A percentile compares a stretch with the other conserved stretches of the same genome.
Evolutionary conservation across 306 rosid species (phyloP).

Genomic region (Vigna reflexopilosa): DNA sequence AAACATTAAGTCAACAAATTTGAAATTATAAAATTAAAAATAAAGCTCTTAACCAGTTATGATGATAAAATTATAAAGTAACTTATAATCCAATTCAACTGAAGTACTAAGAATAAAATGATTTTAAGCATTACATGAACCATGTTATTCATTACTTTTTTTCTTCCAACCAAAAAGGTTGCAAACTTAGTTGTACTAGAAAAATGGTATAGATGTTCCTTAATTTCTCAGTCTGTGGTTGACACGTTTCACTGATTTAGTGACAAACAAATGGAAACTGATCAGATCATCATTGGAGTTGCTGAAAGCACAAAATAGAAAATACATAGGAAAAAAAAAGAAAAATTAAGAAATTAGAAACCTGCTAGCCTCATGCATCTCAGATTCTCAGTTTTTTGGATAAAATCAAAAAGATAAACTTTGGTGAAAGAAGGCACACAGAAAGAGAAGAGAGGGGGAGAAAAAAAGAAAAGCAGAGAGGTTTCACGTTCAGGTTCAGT

Average conservation of each 20-base stretch:
- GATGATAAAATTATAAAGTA: no score
- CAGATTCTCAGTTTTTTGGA: conserved; percentile 37
- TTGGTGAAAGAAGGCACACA: conserved; percentile 31
- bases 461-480: neutral
- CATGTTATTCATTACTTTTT: neutral
- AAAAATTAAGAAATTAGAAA: neutral
- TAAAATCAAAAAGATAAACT: conserved; percentile 41
- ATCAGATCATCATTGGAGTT: conserved; percentile 1
- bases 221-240: conserved; percentile 16
- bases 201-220: neutral
- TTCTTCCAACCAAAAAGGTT: neutral
- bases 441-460: neutral
- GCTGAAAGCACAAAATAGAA: neutral
- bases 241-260: neutral
- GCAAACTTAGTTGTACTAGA: neutral
- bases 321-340: neutral
- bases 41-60: no score
- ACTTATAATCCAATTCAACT: no score
- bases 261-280: neutral
- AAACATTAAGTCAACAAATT: no score
- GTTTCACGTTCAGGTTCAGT: conserved; percentile 26
- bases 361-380: conserved; percentile 29
- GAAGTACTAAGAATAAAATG: neutral
- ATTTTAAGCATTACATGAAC: neutral
- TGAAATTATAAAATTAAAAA: no score